Conservation (phyloP, 2,329 filamentous ascomycete species). For the Exophiala aquamarina region DNA sequence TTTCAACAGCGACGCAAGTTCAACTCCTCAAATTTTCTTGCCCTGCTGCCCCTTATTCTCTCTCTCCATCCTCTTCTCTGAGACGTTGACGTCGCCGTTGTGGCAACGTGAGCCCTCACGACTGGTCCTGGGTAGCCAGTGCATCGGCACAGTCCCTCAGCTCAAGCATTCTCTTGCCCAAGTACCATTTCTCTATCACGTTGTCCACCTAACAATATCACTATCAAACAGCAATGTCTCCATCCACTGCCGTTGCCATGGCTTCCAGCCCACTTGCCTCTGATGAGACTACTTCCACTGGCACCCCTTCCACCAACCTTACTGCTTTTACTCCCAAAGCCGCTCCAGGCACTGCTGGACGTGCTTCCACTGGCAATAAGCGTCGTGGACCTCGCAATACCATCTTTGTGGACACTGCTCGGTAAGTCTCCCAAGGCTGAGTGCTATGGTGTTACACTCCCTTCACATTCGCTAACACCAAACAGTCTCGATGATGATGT, state of each 20-base stretch:
- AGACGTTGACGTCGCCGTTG: background rate
- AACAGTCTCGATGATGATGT: slow-evolving; percentile 30
- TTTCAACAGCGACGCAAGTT: background rate
- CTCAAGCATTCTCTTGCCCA: background rate
- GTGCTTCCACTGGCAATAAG: slow-evolving; percentile 23
- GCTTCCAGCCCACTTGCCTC: slow-evolving; percentile 21
- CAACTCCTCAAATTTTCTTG: background rate
- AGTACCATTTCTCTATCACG: too few species aligned
- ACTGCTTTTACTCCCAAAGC: slow-evolving; percentile 66
- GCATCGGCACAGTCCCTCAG: background rate
- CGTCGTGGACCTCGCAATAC: slow-evolving; percentile 10
- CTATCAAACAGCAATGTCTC: slow-evolving; percentile 13
- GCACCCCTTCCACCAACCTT: slow-evolving; percentile 64
- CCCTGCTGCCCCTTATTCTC: slow-evolving; percentile 1
- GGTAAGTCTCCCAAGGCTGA: slow-evolving; percentile 10
- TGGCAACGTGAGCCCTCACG: background rate
- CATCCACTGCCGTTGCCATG: slow-evolving; percentile 9
- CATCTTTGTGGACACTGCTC: background rate
- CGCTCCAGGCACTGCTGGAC: slow-evolving; percentile 41
- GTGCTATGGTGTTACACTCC: background rate
- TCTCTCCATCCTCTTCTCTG: too few species aligned
- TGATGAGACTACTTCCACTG: slow-evolving; percentile 37
- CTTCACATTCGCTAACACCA: slow-evolving; percentile 16
- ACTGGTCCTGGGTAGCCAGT: too few species aligned
- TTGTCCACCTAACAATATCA: too few species aligned